Conservation (phyloP, 345 rosid species). For the Alliaria petiolata region DNA sequence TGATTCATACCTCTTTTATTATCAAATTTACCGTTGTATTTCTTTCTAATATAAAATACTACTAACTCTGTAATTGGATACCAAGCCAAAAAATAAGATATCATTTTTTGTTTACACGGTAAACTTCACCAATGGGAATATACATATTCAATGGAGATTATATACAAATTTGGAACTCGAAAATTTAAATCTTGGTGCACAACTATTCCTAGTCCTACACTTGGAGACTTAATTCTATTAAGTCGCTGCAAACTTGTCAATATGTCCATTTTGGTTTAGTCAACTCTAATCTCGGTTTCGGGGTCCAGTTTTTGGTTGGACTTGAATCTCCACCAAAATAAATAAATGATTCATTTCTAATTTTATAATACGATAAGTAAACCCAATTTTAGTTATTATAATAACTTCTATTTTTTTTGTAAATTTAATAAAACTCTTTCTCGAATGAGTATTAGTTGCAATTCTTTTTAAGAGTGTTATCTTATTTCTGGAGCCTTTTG, state of each 20-base stretch:
- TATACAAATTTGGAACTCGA: background rate
- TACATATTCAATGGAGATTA: too few species aligned
- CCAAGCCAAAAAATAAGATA: too few species aligned
- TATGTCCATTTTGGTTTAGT: background rate
- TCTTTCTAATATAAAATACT: too few species aligned
- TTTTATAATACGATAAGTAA: background rate
- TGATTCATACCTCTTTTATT: too few species aligned
- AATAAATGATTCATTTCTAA: background rate
- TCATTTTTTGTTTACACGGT: too few species aligned
- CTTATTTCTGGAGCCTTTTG: background rate
- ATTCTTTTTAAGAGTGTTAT: background rate
- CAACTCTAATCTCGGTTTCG: constrained; percentile 10
- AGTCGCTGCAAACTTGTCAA: constrained; percentile 1
- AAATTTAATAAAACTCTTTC: background rate
- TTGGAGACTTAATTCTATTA: background rate
- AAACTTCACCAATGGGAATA: too few species aligned
- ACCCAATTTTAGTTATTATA: too few species aligned
- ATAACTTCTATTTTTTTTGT: background rate
- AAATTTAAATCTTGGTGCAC: background rate
- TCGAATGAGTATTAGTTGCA: background rate
- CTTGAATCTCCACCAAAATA: background rate
- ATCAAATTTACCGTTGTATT: too few species aligned
- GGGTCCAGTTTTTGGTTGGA: background rate
- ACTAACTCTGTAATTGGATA: too few species aligned
- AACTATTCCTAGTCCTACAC: background rate